Evolutionary conservation across 2,329 filamentous ascomycete species (phyloP), one percentile per base, ranked within the genome.

Genomic region (Aspergillus eucalypticola): DNA sequence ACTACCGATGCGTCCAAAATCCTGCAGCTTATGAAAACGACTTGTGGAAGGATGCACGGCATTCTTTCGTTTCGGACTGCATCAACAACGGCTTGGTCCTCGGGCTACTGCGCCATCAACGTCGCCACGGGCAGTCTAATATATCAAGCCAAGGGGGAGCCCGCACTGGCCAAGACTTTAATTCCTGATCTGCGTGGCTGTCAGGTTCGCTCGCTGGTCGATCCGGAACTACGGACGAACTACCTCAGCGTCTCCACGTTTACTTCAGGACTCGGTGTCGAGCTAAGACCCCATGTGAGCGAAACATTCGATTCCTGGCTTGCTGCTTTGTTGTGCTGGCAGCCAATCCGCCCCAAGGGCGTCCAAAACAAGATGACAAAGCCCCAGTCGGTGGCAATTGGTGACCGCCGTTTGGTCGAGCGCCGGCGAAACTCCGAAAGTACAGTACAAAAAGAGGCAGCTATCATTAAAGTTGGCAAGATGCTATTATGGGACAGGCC

Each of bases 381-480:
- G 62, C 78, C 80, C 54, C 79, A 81, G 62, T 74, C 75, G 5
- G 74, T 80, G 38, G 70, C 77, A 23, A 79, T 80, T 51, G 71
- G 72, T 19, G 78, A 80, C 46, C 76, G 76, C 48, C 78, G 77
- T 39, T 66, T 77, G 42, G 70, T 72, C 2, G 78, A 81, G 27
- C 76, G 77, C 35, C 75, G 80, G 59, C 71, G 79, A 58, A 77
- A 79, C 57, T 81, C 80, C 8, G 79, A 81, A 62, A 77, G 70
- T 54, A 82, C 83, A 2, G 70, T 82, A 27, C 78, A 83, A 27
- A 95, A 89, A 71, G 89, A 92, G 63, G 85, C 87, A 3, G 87
- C 90, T 58, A 95, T 98, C 66, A 98, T 98, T 80, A 99, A 98
- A 73, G 91, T 97, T 51, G 95, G 92, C 58, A 93, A 92, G 72